Base-by-base conservation (phyloP, 2,329 filamentous ascomycete genomes). In the Paraphaeosphaeria sporulosa region DNA sequence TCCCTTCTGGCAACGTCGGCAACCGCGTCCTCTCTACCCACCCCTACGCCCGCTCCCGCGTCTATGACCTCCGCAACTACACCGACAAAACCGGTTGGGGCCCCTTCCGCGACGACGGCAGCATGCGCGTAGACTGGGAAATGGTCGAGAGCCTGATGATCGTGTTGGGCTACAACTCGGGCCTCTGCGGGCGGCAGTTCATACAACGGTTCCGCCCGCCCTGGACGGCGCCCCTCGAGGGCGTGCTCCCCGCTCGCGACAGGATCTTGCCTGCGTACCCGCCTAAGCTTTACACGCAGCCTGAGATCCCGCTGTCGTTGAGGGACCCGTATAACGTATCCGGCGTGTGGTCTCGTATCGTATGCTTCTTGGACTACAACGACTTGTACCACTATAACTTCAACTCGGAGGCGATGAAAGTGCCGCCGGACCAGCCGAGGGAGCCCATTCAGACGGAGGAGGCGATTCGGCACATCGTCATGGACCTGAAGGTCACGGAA, bases 361-460 rank as follows among this genome's bases (percentile, higher is more conserved):
- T 25, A 23, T 47, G 4, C 43, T 67, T 65, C 47, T 61, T 44
- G 62, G 90, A 93, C 74, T 93, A 90, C 72, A 86, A 84, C 66
- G 90, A 93, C 71, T 87, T 94, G 38, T 90, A 89, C 73, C 78
- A 80, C 21, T 93, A 88, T 80, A 94, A 94, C 71, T 93, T 93
- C 69, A 79, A 79, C n/a, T 66, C 73, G 1, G 76, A 75, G 9
- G 75, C 81, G 6, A 53, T 64, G 9, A 64, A 57, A 44, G 72
- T 80, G 13, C 74, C 81, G 0, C 78, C 66, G 4, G 65, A 72
- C 78, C 0, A 73, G 68, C 46, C 78, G 77, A 64, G 79, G 77
- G 55, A 85, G 80, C 82, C 88, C 0, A 82, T 92, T 38, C 79
- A 85, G 34, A 85, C 83, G 0, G 84, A 85, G 61, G 90, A 93